These are phyloP conservation scores for Termitomyces titanicus DNA, from an alignment of 768 basidiomycete species.

Conservation along the genomic window DNA sequence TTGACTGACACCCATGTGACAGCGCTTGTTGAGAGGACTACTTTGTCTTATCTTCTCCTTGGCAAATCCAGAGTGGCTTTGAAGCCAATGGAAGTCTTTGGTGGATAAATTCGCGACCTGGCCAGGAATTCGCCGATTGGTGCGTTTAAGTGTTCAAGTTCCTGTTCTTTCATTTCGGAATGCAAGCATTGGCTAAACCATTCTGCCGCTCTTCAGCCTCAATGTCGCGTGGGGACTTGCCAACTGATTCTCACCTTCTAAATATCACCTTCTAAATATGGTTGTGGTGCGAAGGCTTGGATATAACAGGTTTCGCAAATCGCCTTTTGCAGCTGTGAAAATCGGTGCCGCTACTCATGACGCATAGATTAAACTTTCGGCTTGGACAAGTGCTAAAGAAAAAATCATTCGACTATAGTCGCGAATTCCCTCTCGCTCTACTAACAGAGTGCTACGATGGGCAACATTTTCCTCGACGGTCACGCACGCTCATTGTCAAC, in stretches of 20 bases:
- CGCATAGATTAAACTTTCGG: background rate
- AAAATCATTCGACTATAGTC: background rate
- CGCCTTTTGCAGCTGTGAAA: background rate
- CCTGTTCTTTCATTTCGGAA: background rate
- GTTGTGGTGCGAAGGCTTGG: background rate
- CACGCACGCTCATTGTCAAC: background rate
- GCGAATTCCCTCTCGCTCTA: too few species aligned
- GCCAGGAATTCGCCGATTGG: background rate
- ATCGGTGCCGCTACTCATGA: background rate
- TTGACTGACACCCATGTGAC: background rate
- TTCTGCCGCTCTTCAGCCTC: background rate
- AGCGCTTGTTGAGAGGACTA: background rate
- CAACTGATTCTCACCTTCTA: background rate
- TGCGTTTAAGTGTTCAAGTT: background rate
- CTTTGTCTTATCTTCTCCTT: background rate
- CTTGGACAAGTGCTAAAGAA: background rate
- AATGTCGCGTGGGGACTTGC: background rate
- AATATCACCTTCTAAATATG: background rate
- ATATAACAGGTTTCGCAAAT: background rate
- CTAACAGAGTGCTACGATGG: too few species aligned
- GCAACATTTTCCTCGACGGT: background rate
- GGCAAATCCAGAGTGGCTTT: background rate
- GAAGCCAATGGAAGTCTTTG: background rate
- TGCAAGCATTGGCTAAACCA: background rate
- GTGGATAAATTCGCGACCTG: background rate